A percentile compares a stretch with the other conserved stretches of the same genome.
phyloP scores from a whole-genome alignment of 768 basidiomycete genomes.

The Rhizopogon salebrosus region DNA sequence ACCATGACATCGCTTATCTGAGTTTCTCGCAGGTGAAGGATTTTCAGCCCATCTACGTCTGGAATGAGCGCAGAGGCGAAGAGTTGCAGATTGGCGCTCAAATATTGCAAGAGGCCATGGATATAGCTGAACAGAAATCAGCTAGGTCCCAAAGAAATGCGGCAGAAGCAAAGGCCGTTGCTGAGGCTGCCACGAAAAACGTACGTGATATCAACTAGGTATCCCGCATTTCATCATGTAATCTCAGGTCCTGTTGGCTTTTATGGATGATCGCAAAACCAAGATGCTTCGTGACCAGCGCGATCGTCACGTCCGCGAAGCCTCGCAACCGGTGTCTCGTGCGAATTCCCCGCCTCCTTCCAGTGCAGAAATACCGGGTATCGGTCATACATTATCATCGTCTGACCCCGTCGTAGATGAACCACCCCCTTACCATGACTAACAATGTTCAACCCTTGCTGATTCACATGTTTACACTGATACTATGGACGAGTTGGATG shows the following conservation, averaged over 20 bases:
- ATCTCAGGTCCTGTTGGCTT: conserved; percentile 68
- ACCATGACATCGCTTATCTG: not conserved
- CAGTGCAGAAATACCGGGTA: conserved; percentile 19
- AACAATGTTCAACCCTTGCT: not conserved
- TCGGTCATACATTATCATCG: conserved; percentile 13
- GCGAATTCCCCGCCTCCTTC: not conserved
- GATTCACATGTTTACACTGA: too few species aligned
- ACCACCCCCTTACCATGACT: conserved; percentile 16
- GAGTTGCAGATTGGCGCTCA: conserved; percentile 60
- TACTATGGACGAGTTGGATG: not conserved
- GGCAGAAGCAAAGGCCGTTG: conserved; percentile 55
- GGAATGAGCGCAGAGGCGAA: conserved; percentile 43
- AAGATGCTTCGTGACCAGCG: conserved; percentile 51
- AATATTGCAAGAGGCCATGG: conserved; percentile 60
- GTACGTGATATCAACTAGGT: conserved; percentile 26
- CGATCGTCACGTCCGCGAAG: conserved; percentile 47
- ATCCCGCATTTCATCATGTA: not conserved
- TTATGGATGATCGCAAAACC: conserved; percentile 69
- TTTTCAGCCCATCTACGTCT: conserved; percentile 73
- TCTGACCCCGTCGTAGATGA: conserved; percentile 10
- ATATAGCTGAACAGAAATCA: conserved; percentile 43
- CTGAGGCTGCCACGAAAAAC: conserved; percentile 49
- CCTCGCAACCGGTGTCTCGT: conserved; percentile 5
- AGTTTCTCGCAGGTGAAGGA: conserved; percentile 45
- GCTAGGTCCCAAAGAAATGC: conserved; percentile 43